Evolutionary conservation across 208 protist species (phyloP).

Genomic region (Trypanosoma platydactyli): DNA sequence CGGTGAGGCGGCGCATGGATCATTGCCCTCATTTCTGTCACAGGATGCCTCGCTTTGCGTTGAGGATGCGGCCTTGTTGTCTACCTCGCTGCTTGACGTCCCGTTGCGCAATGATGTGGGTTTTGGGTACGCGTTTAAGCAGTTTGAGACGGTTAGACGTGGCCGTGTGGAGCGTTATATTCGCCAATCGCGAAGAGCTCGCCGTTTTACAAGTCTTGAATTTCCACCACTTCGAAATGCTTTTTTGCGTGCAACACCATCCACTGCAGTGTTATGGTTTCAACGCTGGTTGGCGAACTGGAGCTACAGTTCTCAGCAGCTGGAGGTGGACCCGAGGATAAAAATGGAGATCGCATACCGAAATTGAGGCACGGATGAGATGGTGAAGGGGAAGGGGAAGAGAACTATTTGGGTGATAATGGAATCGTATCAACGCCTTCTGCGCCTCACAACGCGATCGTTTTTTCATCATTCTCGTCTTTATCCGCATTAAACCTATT

Average conservation of each 20-base stretch:
- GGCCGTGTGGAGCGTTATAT: constrained; percentile 88
- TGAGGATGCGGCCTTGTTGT: constrained; percentile 85
- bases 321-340: constrained; percentile 84
- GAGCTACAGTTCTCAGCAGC: constrained; percentile 82
- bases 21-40: constrained; percentile 79
- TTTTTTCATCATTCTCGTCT: too few relatives aligned
- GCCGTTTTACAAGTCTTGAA: constrained; percentile 54
- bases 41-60: constrained; percentile 89
- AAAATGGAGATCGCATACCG: constrained; percentile 77
- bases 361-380: constrained; percentile 11
- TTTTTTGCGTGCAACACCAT: constrained; percentile 43
- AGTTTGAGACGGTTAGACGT: constrained; percentile 82
- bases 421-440: too few relatives aligned
- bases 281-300: constrained; percentile 84
- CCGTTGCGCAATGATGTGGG: constrained; percentile 75
- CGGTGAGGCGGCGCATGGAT: constrained; percentile 84
- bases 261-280: constrained; percentile 36
- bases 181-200: constrained; percentile 76
- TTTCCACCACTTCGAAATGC: constrained; percentile 53
- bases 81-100: constrained; percentile 76
- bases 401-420: too few relatives aligned
- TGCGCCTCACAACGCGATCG: too few relatives aligned
- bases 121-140: constrained; percentile 83
- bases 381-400: too few relatives aligned
- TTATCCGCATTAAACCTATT: too few relatives aligned